A percentile compares a stretch with the other conserved stretches of the same genome.
Evolutionary conservation across 768 basidiomycete species (phyloP).

Genomic region (Tylopilus subfusipes): DNA sequence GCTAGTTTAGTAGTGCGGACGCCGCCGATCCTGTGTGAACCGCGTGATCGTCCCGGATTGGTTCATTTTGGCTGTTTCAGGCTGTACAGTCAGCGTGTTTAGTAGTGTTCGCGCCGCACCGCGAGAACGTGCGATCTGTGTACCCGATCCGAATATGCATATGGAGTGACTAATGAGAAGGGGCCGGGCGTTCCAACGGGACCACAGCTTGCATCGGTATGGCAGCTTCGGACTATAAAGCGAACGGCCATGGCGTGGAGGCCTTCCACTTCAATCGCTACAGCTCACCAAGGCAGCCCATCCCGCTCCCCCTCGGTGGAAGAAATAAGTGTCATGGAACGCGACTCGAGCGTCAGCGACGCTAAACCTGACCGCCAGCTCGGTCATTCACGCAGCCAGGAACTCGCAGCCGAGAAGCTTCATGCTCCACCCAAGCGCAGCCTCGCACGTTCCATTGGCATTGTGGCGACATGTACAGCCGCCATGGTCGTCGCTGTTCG

Average conservation of each 20-base stretch:
- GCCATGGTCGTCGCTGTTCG: slow-evolving; percentile 38
- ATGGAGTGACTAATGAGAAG: not conserved
- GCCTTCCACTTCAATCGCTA: not conserved
- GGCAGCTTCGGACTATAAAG: slow-evolving; percentile 19
- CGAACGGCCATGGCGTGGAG: not conserved
- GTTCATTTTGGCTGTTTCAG: not conserved
- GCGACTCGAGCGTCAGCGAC: slow-evolving; percentile 8
- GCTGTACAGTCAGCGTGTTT: slow-evolving; percentile 14
- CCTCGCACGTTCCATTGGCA: slow-evolving; percentile 24
- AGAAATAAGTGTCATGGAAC: slow-evolving; percentile 8
- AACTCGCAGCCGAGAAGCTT: slow-evolving; percentile 7
- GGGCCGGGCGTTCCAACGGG: not conserved
- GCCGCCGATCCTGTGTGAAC: not conserved
- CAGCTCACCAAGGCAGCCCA: not conserved
- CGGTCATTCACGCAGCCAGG: slow-evolving; percentile 4
- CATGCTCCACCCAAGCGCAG: slow-evolving; percentile 17
- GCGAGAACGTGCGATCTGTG: not conserved
- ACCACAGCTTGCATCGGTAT: not conserved
- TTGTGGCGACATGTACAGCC: slow-evolving; percentile 38
- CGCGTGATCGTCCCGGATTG: no score
- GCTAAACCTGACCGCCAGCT: slow-evolving; percentile 12
- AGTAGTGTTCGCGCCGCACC: slow-evolving; percentile 14
- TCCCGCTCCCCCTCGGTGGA: not conserved
- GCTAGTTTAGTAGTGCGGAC: slow-evolving; percentile 15
- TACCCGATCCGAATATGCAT: not conserved